phyloP scores from a whole-genome alignment of 768 basidiomycete species.

The Tylopilus sp. region DNA sequence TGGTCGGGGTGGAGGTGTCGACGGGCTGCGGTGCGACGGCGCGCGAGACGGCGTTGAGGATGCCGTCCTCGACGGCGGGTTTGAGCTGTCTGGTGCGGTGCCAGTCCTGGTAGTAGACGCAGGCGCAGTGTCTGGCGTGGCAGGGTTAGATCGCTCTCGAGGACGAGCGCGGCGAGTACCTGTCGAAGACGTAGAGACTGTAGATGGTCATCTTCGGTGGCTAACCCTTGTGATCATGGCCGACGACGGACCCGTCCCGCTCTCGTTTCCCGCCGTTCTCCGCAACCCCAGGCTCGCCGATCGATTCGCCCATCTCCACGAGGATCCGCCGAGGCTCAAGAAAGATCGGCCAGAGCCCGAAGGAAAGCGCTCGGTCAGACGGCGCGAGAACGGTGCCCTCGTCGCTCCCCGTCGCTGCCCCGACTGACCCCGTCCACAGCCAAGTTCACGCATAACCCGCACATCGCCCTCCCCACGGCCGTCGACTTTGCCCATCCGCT shows the following conservation, averaged over 20 bases:
- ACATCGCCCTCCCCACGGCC: slow-evolving; percentile 61
- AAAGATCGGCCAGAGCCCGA: slow-evolving; percentile 61
- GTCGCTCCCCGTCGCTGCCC: neutral
- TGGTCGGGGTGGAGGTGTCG: slow-evolving; percentile 32
- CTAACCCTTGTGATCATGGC: too few species aligned
- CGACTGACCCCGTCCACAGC: slow-evolving; percentile 39
- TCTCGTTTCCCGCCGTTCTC: slow-evolving; percentile 72
- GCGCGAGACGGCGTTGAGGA: slow-evolving; percentile 78
- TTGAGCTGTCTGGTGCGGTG: slow-evolving; percentile 74
- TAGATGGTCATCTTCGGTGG: slow-evolving; percentile 73
- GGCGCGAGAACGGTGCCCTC: slow-evolving; percentile 71
- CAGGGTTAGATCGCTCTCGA: neutral
- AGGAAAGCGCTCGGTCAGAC: slow-evolving; percentile 73
- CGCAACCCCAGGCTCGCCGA: slow-evolving; percentile 53
- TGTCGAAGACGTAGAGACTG: slow-evolving; percentile 92
- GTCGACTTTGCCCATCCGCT: slow-evolving; percentile 48
- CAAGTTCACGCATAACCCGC: slow-evolving; percentile 67
- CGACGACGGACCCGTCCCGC: slow-evolving; percentile 37
- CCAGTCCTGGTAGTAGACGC: slow-evolving; percentile 97
- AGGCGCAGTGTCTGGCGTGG: slow-evolving; percentile 72
- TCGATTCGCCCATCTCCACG: slow-evolving; percentile 52
- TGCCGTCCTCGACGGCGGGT: slow-evolving; percentile 66
- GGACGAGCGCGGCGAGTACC: slow-evolving; percentile 36
- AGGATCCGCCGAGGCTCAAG: slow-evolving; percentile 25
- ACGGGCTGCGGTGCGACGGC: slow-evolving; percentile 44